Conservation (phyloP, 2,329 filamentous ascomycete genomes). For the Lithohypha guttulata region DNA sequence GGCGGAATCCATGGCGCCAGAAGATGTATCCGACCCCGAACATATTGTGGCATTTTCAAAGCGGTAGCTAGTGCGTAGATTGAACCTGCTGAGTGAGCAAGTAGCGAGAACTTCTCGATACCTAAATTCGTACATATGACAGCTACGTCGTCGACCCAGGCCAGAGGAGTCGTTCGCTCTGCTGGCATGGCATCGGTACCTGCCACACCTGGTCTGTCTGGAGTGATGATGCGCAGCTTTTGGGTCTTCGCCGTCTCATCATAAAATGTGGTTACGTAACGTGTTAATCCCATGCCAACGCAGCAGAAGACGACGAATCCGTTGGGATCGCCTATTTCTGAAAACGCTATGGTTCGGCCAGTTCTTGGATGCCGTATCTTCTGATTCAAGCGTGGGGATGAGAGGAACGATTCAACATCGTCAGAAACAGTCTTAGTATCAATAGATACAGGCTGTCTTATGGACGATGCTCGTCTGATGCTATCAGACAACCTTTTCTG, state of each 20-base stretch:
- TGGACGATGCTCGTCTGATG: constrained; percentile 4
- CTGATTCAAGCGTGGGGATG: constrained; percentile 73
- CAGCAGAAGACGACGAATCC: constrained; percentile 92
- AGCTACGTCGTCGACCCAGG: constrained; percentile 89
- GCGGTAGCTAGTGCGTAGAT: constrained; percentile 95
- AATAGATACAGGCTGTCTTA: constrained; percentile 16
- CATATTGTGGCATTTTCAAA: constrained; percentile 88
- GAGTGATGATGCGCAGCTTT: constrained; percentile 80
- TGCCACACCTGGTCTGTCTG: constrained; percentile 86
- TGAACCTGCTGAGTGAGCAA: constrained; percentile 94
- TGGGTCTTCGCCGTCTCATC: constrained; percentile 86
- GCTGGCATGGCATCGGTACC: constrained; percentile 79
- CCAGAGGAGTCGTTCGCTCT: constrained; percentile 72
- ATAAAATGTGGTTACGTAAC: constrained; percentile 94
- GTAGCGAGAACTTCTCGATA: constrained; percentile 89
- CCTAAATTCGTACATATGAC: constrained; percentile 85
- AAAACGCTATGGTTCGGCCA: constrained; percentile 83
- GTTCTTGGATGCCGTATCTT: constrained; percentile 79
- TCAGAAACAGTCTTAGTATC: constrained; percentile 82
- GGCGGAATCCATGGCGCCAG: constrained; percentile 96
- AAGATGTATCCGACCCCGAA: constrained; percentile 85
- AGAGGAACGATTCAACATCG: constrained; percentile 74
- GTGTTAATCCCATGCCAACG: constrained; percentile 92
- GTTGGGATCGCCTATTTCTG: constrained; percentile 85
- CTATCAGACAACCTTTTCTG: constrained; percentile 7